These are phyloP conservation scores for Porodaedalea pini DNA, from an alignment of 1,284 basidiomycete species.

Conservation along the genomic window DNA sequence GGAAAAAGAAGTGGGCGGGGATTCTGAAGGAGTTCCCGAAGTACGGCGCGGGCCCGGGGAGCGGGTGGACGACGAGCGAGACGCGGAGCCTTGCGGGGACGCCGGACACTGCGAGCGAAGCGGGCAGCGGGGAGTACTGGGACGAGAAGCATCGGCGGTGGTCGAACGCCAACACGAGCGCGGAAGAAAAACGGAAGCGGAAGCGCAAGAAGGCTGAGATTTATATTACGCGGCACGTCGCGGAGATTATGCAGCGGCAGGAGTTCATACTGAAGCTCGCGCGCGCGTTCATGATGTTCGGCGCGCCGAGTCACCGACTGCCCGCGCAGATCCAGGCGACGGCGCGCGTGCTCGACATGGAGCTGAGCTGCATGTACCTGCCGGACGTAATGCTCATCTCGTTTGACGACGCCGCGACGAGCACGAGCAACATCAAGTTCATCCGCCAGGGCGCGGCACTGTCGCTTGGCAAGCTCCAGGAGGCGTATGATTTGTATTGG, in stretches of 20 bases:
- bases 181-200: constrained; percentile 47
- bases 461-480: constrained; percentile 75
- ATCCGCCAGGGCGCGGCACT: constrained; percentile 74
- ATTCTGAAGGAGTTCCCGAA: constrained; percentile 35
- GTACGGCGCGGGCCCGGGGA: background rate
- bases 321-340: constrained; percentile 86
- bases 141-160: constrained; percentile 20
- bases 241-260: constrained; percentile 82
- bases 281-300: constrained; percentile 93
- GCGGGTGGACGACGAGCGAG: constrained; percentile 27
- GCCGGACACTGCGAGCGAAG: constrained; percentile 32
- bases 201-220: constrained; percentile 77
- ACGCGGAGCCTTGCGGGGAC: constrained; percentile 21
- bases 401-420: constrained; percentile 80
- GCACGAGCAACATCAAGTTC: constrained; percentile 84
- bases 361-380: constrained; percentile 82
- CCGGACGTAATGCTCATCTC: constrained; percentile 81
- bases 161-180: constrained; percentile 17
- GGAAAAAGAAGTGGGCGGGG: constrained; percentile 30
- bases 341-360: constrained; percentile 80
- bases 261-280: constrained; percentile 89
- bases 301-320: constrained; percentile 85
- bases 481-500: constrained; percentile 81
- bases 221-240: constrained; percentile 83
- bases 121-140: constrained; percentile 27